Evolutionary conservation across 352 stramenopile species (phyloP).

Genomic region (Pythium vanterpoolii): DNA sequence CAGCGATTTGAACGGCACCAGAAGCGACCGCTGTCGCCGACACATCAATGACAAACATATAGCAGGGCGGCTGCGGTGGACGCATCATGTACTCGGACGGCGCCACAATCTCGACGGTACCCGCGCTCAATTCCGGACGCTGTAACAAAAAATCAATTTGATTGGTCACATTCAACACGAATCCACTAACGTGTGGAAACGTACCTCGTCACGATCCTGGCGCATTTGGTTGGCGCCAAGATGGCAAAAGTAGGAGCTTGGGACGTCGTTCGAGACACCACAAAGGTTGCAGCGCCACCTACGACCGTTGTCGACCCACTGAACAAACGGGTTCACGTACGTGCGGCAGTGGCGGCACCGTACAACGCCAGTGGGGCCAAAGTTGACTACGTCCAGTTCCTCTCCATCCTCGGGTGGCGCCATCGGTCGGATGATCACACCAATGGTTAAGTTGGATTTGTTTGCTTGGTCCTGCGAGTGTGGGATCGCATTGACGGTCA

Average conservation of each 20-base stretch:
- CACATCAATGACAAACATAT: conserved; percentile 89
- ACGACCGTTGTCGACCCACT: conserved; percentile 87
- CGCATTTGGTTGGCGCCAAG: conserved; percentile 93
- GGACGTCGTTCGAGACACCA: conserved; percentile 87
- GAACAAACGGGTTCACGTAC: conserved; percentile 89
- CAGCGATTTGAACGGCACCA: conserved; percentile 61
- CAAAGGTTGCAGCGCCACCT: conserved; percentile 89
- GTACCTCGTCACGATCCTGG: conserved; percentile 90
- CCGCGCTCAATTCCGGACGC: conserved; percentile 69
- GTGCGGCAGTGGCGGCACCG: conserved; percentile 87
- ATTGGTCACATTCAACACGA: conserved; percentile 86
- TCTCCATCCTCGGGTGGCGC: conserved; percentile 58
- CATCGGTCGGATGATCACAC: conserved; percentile 81
- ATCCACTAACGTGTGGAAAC: conserved; percentile 72
- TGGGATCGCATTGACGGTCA: conserved; percentile 68
- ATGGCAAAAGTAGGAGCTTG: conserved; percentile 98
- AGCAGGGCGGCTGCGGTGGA: conserved; percentile 82
- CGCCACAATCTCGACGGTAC: conserved; percentile 85
- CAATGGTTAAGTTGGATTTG: conserved; percentile 84
- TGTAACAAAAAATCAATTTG: conserved; percentile 52
- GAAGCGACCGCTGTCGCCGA: conserved; percentile 71
- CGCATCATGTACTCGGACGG: conserved; percentile 90
- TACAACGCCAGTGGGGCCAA: conserved; percentile 76
- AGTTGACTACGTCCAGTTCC: conserved; percentile 86
- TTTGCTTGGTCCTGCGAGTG: conserved; percentile 81